Percentiles rank a stretch among this genome's conserved stretches.
phyloP scores from a whole-genome alignment of 1,284 basidiomycete species.

The Taiwanofungus camphoratus region DNA sequence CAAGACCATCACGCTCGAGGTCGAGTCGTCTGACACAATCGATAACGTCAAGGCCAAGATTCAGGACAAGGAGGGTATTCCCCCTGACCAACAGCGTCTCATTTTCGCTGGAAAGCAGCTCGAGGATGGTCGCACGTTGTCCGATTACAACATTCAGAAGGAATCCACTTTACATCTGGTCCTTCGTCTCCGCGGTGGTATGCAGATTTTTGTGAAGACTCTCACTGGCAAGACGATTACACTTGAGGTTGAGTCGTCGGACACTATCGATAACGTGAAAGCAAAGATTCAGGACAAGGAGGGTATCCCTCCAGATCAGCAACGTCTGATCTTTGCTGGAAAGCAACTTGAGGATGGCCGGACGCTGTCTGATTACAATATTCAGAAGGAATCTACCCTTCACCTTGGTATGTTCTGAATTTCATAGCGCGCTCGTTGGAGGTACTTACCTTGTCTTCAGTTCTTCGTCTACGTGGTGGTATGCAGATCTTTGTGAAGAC shows the following conservation, averaged over 20 bases:
- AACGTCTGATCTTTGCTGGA: slow-evolving; percentile 78
- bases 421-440: too few relatives aligned
- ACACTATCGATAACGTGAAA: slow-evolving; percentile 88
- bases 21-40: slow-evolving; percentile 81
- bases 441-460: slow-evolving; percentile 25
- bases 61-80: slow-evolving; percentile 76
- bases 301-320: slow-evolving; percentile 78
- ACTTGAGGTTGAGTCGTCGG: slow-evolving; percentile 86
- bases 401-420: slow-evolving; percentile 44
- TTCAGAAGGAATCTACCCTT: slow-evolving; percentile 70
- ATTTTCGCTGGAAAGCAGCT: slow-evolving; percentile 91
- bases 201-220: slow-evolving; percentile 88
- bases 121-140: slow-evolving; percentile 76
- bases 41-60: slow-evolving; percentile 81
- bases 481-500: slow-evolving; percentile 80
- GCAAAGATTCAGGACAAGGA: slow-evolving; percentile 83
- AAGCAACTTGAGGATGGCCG: slow-evolving; percentile 83
- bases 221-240: slow-evolving; percentile 94
- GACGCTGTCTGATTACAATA: slow-evolving; percentile 79
- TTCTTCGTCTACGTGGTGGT: slow-evolving; percentile 63
- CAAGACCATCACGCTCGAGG: slow-evolving; percentile 87
- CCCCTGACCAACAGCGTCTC: slow-evolving; percentile 79
- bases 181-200: slow-evolving; percentile 83
- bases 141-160: slow-evolving; percentile 80
- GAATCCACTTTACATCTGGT: slow-evolving; percentile 80